Conservation (phyloP, 169 alveolate species). For the Plasmodium cynomolgi region DNA sequence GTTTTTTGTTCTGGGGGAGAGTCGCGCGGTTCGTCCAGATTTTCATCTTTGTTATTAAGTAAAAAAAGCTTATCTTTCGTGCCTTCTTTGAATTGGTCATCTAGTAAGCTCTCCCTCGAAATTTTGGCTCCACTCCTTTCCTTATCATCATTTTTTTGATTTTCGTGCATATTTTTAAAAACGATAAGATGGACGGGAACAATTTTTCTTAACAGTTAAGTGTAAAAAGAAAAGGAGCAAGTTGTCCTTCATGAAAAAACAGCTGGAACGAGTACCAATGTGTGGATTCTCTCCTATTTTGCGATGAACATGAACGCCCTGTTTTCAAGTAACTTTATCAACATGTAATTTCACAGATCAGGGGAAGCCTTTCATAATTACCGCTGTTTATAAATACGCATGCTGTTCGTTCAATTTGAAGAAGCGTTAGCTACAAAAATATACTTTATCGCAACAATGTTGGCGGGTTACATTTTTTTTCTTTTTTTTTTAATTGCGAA, state of each 20-base stretch:
- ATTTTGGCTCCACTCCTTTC: neutral
- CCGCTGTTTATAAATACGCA: neutral
- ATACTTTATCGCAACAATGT: neutral
- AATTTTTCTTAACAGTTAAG: neutral
- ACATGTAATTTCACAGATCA: neutral
- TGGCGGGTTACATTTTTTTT: neutral
- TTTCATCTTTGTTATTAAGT: constrained; percentile 12
- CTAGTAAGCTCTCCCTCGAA: constrained; percentile 60
- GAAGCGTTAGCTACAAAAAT: neutral
- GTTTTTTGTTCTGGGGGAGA: constrained; percentile 1
- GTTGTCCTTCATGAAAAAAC: neutral
- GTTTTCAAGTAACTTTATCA: neutral
- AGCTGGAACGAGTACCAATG: neutral
- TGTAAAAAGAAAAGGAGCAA: neutral
- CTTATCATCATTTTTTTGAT: constrained; percentile 1
- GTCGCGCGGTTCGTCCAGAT: neutral
- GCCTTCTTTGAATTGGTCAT: constrained; percentile 46
- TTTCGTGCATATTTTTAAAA: constrained; percentile 15
- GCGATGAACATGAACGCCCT: neutral
- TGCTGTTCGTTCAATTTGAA: neutral
- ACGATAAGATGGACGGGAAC: neutral
- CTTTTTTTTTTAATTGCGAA: neutral
- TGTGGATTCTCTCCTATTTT: neutral
- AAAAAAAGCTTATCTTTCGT: constrained; percentile 21
- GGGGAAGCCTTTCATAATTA: neutral